A percentile compares a stretch with the other conserved stretches of the same genome.
phyloP scores from a whole-genome alignment of 2,329 filamentous ascomycete species.

The Blastomyces parvus region DNA sequence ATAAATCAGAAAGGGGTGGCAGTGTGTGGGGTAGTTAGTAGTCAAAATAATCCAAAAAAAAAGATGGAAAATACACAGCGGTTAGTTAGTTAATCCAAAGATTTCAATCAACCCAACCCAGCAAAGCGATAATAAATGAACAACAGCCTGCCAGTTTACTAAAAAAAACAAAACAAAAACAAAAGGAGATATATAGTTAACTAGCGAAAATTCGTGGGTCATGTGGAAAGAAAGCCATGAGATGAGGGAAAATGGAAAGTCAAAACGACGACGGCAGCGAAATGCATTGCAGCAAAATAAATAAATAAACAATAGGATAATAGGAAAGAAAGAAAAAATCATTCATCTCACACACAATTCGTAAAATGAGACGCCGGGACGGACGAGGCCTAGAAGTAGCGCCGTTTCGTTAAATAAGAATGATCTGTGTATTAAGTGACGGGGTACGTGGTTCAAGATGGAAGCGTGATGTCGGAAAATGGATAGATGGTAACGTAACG shows the following conservation, averaged over 20 bases:
- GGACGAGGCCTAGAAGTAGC: neutral
- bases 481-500: neutral
- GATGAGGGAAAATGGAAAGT: neutral
- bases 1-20: neutral
- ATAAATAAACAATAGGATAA: too few relatives aligned
- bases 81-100: constrained; percentile 1
- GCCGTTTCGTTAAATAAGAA: neutral
- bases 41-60: neutral
- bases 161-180: too few relatives aligned
- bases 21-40: neutral
- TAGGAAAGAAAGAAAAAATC: constrained; percentile 1
- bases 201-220: neutral
- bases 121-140: too few relatives aligned
- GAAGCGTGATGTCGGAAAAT: neutral
- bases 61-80: neutral
- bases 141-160: neutral
- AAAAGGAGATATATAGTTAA: neutral
- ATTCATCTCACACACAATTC: neutral
- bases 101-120: neutral
- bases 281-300: neutral
- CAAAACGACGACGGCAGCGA: neutral
- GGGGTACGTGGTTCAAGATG: neutral
- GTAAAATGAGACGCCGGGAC: neutral
- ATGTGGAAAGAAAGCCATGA: neutral
- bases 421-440: neutral